These are phyloP conservation scores for Tetrahymena malaccensis DNA, from an alignment of 73 alveolate genomes.

Conservation along the genomic window DNA sequence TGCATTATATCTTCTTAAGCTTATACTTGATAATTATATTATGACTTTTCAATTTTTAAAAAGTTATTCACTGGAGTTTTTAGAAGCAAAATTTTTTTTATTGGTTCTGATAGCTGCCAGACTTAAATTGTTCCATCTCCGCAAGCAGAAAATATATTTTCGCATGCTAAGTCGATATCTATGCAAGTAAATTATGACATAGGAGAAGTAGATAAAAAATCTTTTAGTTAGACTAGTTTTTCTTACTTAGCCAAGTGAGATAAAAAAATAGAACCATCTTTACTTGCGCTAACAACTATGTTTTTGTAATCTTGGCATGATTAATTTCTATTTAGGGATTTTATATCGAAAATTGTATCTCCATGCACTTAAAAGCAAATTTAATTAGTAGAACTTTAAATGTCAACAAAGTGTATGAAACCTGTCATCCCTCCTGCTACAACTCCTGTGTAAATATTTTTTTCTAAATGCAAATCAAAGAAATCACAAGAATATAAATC, in stretches of 20 bases:
- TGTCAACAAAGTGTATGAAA: neutral
- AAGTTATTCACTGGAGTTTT: neutral
- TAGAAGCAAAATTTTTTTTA: neutral
- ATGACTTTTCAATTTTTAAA: neutral
- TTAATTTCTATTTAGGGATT: neutral
- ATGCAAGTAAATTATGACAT: neutral
- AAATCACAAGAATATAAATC: neutral
- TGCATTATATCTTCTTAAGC: neutral
- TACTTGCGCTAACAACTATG: neutral
- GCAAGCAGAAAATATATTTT: neutral
- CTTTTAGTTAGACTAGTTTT: neutral
- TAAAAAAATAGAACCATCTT: neutral
- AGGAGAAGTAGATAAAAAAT: neutral
- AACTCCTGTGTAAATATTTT: neutral
- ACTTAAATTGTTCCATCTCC: neutral
- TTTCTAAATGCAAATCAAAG: neutral
- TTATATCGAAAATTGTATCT: neutral
- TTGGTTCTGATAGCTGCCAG: neutral
- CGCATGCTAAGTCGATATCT: neutral
- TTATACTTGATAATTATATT: neutral
- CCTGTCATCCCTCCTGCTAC: neutral
- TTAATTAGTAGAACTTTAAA: neutral
- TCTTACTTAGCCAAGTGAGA: neutral
- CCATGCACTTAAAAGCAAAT: neutral
- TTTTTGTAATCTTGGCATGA: neutral